phyloP scores from a whole-genome alignment of 2,329 filamentous ascomycete genomes.

The Fusarium sp. region DNA sequence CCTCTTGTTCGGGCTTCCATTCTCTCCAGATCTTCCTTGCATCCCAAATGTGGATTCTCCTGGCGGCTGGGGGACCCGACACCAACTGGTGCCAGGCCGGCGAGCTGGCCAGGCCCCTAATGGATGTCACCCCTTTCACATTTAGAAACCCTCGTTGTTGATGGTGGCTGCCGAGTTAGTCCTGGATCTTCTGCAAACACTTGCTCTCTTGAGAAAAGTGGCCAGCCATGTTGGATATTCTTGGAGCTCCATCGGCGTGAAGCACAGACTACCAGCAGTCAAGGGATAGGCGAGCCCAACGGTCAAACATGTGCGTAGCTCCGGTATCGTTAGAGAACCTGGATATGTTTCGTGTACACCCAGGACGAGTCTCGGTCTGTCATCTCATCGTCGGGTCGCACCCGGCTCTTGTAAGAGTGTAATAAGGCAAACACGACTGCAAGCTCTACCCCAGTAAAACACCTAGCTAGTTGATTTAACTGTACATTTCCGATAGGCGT shows the following conservation, averaged over 20 bases:
- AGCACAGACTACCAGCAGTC: neutral
- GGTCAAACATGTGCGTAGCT: neutral
- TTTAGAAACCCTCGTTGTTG: conserved; percentile 8
- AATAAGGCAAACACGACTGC: neutral
- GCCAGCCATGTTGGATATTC: neutral
- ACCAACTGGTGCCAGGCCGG: conserved; percentile 1
- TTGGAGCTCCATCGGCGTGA: neutral
- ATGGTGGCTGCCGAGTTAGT: neutral
- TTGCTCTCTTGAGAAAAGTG: neutral
- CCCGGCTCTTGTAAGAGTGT: neutral
- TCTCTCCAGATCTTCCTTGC: conserved; percentile 36
- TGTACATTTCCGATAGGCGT: neutral
- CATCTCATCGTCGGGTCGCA: neutral
- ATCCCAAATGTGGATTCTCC: conserved; percentile 28
- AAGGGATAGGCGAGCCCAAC: neutral
- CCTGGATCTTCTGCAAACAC: neutral
- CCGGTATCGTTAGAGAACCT: neutral
- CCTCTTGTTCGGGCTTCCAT: conserved; percentile 10
- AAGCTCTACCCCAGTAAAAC: neutral
- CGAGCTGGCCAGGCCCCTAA: conserved; percentile 1
- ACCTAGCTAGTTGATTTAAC: neutral
- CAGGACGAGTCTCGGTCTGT: neutral
- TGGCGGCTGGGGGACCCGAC: conserved; percentile 9
- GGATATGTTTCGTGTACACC: neutral
- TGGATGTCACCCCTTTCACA: conserved; percentile 25